A percentile compares a stretch with the other conserved stretches of the same genome.
Conservation (phyloP, 1,284 basidiomycete species). For the Gomphus sp. region DNA sequence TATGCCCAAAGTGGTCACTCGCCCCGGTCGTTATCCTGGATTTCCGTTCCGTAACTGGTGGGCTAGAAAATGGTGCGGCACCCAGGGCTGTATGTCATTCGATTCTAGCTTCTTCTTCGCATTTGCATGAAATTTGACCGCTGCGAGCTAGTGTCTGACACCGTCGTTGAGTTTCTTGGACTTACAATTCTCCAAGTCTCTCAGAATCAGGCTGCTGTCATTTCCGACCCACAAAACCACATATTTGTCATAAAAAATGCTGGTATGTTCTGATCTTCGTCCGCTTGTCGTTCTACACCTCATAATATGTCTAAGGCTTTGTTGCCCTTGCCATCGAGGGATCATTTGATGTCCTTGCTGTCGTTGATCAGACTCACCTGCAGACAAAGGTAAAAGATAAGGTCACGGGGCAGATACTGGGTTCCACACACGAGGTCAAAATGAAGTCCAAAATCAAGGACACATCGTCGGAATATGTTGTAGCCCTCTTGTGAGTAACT, state of each 20-base stretch:
- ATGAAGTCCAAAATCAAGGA: conserved; percentile 50
- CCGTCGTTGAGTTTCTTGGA: conserved; percentile 68
- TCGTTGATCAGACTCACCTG: conserved; percentile 75
- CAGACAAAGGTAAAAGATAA: conserved; percentile 48
- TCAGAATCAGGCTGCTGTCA: conserved; percentile 70
- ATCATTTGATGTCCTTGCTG: conserved; percentile 63
- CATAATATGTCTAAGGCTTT: conserved; percentile 40
- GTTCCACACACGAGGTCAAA: conserved; percentile 63
- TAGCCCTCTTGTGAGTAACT: conserved; percentile 57
- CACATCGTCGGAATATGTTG: conserved; percentile 53
- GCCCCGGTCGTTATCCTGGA: conserved; percentile 65
- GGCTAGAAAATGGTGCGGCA: conserved; percentile 60
- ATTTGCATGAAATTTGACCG: not conserved
- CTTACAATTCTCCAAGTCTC: conserved; percentile 73
- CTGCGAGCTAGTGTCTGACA: conserved; percentile 51
- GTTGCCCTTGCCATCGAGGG: conserved; percentile 69
- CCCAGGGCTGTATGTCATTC: conserved; percentile 48
- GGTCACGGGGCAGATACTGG: conserved; percentile 49
- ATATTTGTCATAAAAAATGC: conserved; percentile 58
- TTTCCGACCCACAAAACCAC: conserved; percentile 72
- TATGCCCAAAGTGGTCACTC: conserved; percentile 58
- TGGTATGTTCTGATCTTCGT: conserved; percentile 14
- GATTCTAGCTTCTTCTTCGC: not conserved
- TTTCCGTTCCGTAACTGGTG: conserved; percentile 76
- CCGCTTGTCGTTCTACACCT: not conserved